Evolutionary conservation across 768 basidiomycete genomes (phyloP), one percentile per base, ranked within the genome.

Genomic region (Trametes maxima): DNA sequence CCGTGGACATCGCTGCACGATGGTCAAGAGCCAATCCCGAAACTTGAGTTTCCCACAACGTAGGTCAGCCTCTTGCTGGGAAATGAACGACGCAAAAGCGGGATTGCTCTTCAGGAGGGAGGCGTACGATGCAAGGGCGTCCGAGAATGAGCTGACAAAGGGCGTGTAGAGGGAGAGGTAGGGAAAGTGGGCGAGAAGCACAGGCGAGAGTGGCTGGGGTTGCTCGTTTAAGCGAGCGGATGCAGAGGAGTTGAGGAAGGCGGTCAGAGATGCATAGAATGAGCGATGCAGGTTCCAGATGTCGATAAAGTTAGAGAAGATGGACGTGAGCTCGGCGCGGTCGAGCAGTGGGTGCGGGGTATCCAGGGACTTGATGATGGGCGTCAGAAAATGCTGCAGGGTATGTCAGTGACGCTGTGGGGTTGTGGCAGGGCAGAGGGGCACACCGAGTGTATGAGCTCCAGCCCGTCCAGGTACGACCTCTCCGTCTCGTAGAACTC

Each of bases 281-380:
- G 88, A 83, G 53, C 83, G 88, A 74, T 93, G 91, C 44, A 92
- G 80, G 68, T 92, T 94, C 92, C 89, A 93, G 36, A 95, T 94
- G 73, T 94, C 92, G 69, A 93, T 87, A 65, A 94, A 93, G 72
- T 94, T 94, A 63, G 89, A 89, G 73, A 95, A 95, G 37, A 94
- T 78, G 13, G 85, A 80, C 0, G 87, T 89, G 59, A 94, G 81
- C 46, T 85, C 82, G 2, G 82, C 73, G 58, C 90, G 84, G 60
- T 85, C 79, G 51, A 94, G 79, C n/a, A 94, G 73, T 2, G 90
- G 87, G 24, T 83, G 78, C 4, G 84, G 67, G 2, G 83, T 85
- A 63, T 91, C 89, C 64, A 94, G 76, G 5, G 93, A 88, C 19
- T 78, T 77, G 64, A 94, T 86, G 59, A 95, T 86, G 2, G 92